A percentile compares a stretch with the other conserved stretches of the same genome.
These are phyloP conservation scores for Nephelium lappaceum DNA, from an alignment of 345 rosid genomes.

Conservation along the genomic window DNA sequence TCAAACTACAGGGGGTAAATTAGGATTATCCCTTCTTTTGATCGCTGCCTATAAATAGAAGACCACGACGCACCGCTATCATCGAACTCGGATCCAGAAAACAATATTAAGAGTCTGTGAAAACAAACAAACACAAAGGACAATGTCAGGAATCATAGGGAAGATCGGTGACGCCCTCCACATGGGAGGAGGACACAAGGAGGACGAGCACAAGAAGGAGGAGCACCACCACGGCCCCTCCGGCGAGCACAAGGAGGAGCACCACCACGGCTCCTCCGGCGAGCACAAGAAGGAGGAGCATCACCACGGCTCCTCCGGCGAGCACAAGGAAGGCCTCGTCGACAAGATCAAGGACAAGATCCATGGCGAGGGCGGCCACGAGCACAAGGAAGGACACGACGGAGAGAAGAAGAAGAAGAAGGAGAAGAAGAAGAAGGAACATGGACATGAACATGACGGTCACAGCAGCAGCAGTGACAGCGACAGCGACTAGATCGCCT, in stretches of 20 bases:
- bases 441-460: conserved; percentile 38
- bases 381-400: conserved; percentile 11
- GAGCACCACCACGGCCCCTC: conserved; percentile 21
- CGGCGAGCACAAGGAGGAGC: conserved; percentile 57
- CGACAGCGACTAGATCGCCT: conserved; percentile 58
- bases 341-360: conserved; percentile 55
- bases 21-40: too few species aligned
- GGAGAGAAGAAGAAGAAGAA: conserved; percentile 49
- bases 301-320: conserved; percentile 26
- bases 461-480: conserved; percentile 57
- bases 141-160: conserved; percentile 65
- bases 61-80: not conserved
- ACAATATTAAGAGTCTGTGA: not conserved
- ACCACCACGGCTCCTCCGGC: conserved; percentile 6
- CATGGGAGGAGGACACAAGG: conserved; percentile 59
- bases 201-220: conserved; percentile 40
- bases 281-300: conserved; percentile 22
- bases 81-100: not conserved
- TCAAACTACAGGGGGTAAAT: too few species aligned
- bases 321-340: conserved; percentile 51
- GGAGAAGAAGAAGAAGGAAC: conserved; percentile 41
- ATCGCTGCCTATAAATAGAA: conserved; percentile 6
- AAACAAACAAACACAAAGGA: not conserved
- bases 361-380: conserved; percentile 40
- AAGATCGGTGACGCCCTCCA: conserved; percentile 71